Evolutionary conservation across 2,329 filamentous ascomycete genomes (phyloP), one percentile per base, ranked within the genome.

Genomic region (Aspergillus sp.): DNA sequence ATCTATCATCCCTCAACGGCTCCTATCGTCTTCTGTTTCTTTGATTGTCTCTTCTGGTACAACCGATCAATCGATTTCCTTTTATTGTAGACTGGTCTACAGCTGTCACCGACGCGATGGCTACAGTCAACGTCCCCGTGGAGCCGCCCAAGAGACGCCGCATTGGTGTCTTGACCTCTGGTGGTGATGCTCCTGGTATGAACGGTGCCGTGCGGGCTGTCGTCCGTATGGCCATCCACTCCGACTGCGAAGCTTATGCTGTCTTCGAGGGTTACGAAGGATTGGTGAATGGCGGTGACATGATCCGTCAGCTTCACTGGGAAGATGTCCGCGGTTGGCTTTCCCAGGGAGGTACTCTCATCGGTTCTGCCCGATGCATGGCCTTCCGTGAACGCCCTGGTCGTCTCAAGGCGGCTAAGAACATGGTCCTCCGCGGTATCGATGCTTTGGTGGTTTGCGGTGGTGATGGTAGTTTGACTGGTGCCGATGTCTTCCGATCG

Each of bases 211-310:
- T 96, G 32, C 82, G 90, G 49, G 89, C 90, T 39, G 87, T 95
- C 27, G 88, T 98, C 46, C 86, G 93, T 56, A 95, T 90, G 79
- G 82, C 90, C 40, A 88, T 97, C 55, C 83, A 93, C 67, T 81
- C 87, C 68, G 84, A 80, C 49, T 91, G 87, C 62, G 86, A 90
- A 57, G 78, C 86, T 48, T 93, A 81, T 59, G 88, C 84, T 57
- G 75, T 93, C 64, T 93, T 91, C 68, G 93, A 97, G 68, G 93
- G 93, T 48, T 98, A 98, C 71, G 90, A 97, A 62, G 93, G 93
- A 34, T 78, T 98, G 42, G 91, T 98, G 27, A 81, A 86, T 54
- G 93, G 91, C 56, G 90, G 89, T 37, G 78, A 90, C 63, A 82
- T 91, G 71, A 97, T 98, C 71, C 82, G 81, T 58, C 80, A 88